A percentile compares a stretch with the other conserved stretches of the same genome.
These are phyloP conservation scores for Aurantiochytrium sp. DNA, from an alignment of 108 stramenopile genomes.

Conservation along the genomic window DNA sequence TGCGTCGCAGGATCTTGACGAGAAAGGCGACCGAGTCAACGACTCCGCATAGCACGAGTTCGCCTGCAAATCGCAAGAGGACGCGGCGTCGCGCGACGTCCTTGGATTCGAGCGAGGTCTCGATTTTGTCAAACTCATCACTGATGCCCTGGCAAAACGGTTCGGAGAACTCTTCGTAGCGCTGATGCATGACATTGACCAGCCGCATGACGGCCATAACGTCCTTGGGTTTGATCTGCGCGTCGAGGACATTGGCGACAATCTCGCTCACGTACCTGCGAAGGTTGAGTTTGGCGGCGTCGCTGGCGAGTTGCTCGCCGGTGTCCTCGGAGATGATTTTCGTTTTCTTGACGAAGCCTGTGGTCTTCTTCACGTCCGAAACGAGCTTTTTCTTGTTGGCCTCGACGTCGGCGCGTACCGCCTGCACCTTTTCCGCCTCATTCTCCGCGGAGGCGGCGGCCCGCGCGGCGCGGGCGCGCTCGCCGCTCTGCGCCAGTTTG, in stretches of 20 bases:
- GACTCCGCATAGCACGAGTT: not conserved
- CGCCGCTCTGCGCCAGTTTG: not conserved
- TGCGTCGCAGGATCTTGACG: not conserved
- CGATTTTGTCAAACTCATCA: not conserved
- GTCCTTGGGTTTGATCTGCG: not conserved
- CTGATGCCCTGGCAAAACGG: not conserved
- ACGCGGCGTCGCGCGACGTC: not conserved
- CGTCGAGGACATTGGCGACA: not conserved
- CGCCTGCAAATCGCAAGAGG: not conserved
- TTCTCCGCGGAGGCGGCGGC: not conserved
- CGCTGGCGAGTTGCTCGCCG: not conserved
- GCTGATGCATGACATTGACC: not conserved
- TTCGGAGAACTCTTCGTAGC: not conserved
- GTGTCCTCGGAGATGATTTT: not conserved
- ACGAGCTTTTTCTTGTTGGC: not conserved
- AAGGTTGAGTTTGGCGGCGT: not conserved
- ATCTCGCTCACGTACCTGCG: constrained; percentile 15
- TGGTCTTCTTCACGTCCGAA: constrained; percentile 17
- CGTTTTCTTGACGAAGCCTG: not conserved
- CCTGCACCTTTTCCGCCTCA: not conserved
- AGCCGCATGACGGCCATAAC: not conserved
- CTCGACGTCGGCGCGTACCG: not conserved
- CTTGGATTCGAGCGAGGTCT: not conserved
- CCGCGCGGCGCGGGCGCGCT: not conserved
- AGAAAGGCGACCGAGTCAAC: not conserved